Base-by-base conservation (phyloP, 129 eudicot species). In the Helichrysum umbraculigerum region DNA sequence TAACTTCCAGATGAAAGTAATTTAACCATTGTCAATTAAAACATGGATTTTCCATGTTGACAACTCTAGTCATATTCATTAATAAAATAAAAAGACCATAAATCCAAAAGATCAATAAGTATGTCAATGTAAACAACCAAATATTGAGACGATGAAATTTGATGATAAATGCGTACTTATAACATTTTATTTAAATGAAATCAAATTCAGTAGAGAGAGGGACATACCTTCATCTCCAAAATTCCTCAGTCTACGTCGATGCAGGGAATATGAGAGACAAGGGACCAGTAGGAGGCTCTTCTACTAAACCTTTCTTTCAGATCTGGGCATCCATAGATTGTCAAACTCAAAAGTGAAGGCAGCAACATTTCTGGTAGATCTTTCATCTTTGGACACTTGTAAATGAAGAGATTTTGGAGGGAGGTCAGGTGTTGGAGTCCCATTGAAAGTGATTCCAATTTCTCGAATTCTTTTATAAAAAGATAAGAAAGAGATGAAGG, bases 401-500 rank as follows among this genome's bases (percentile, higher is more conserved):
- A 25, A 32, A 74, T 62, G 10, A 0, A 4, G 37, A 76, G 72
- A 21, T 7, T 20, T 67, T 52, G 16, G 25, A 67, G 57, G 64
- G 68, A 76, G 12, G 66, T 51, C 41, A 67, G 81, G 33, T 67
- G 56, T 39, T 37, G 68, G 72, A 68, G 47, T 19, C 69, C 75
- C 30, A 25, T 20, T 34, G 69, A 51, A 35, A 69, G 25, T 9
- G 52, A 10, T 51, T 78, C 60, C 72, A 78, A 30, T 7, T 71
- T 44, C 39, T 41, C 34, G 28, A 60, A 50, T 7, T 1, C 22
- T 5, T 6, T 1, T 16, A 78, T 30, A 0, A 6, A 1, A 61
- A 78, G 64, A 60, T 34, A 29, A 51, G 76, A n/a, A 41, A 78
- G 77, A 71, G 82, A 70, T n/a, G 70, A 19, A 60, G 71, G 54